Percentiles rank a stretch among this genome's conserved stretches.
Conservation (phyloP, 768 basidiomycete species). For the Pulveroboletus sp. region DNA sequence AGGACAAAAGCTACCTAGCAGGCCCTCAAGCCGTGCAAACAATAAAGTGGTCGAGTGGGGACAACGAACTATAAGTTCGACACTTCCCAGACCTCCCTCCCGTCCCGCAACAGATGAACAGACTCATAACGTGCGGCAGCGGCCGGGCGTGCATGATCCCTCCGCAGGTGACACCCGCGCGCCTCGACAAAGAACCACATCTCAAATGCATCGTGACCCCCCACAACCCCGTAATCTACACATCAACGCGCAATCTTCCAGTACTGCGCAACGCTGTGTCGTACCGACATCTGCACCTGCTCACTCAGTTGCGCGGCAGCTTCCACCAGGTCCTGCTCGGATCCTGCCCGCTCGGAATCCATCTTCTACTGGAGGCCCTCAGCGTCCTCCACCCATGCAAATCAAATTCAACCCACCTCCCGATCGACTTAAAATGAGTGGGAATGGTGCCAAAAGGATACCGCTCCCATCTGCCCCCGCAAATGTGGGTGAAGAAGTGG, state of each 20-base stretch:
- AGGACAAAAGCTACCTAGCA: slow-evolving; percentile 19
- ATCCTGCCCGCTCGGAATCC: not conserved
- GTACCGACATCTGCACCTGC: slow-evolving; percentile 10
- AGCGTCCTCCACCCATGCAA: slow-evolving; percentile 24
- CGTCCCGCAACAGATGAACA: slow-evolving; percentile 3
- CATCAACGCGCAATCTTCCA: slow-evolving; percentile 14
- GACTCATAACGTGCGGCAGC: slow-evolving; percentile 5
- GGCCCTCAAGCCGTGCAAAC: slow-evolving; percentile 24
- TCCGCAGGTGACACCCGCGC: slow-evolving; percentile 4
- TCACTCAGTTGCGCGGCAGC: slow-evolving; percentile 10
- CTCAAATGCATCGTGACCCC: slow-evolving; percentile 17
- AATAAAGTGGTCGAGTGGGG: slow-evolving; percentile 8
- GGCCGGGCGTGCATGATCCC: not conserved
- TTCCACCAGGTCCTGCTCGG: slow-evolving; percentile 1
- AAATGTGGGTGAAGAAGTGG: slow-evolving; percentile 1
- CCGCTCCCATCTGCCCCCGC: slow-evolving; percentile 24
- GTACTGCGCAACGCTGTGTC: slow-evolving; percentile 17
- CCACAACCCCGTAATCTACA: slow-evolving; percentile 16
- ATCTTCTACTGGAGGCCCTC: slow-evolving; percentile 19
- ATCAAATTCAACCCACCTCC: slow-evolving; percentile 18
- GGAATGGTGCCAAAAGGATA: slow-evolving; percentile 32
- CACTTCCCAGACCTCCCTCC: slow-evolving; percentile 10
- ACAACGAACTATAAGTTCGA: slow-evolving; percentile 7
- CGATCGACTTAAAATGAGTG: slow-evolving; percentile 25
- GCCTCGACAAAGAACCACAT: slow-evolving; percentile 17